Evolutionary conservation across 257 asterid species (phyloP).

Genomic region (Nicotiana sylvestris): DNA sequence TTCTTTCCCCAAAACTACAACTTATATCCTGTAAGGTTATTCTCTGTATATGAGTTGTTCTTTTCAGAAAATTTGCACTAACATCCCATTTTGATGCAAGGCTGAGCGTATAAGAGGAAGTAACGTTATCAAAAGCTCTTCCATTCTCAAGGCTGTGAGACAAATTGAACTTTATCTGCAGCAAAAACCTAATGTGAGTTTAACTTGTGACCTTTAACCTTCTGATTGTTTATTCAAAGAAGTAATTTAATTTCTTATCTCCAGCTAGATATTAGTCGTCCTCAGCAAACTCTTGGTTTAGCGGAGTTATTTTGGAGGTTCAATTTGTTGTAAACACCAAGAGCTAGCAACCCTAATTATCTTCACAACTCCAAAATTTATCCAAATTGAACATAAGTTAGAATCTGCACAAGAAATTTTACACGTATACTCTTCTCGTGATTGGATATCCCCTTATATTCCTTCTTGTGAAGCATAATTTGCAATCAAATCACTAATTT

Average conservation of each 20-base stretch:
- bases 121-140: neutral
- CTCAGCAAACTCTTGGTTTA: neutral
- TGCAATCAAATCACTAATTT: neutral
- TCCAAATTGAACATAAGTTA: neutral
- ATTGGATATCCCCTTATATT: neutral
- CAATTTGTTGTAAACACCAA: neutral
- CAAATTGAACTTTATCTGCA: conserved; percentile 20
- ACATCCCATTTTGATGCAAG: conserved; percentile 3
- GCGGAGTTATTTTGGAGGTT: neutral
- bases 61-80: neutral
- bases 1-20: conserved; percentile 29
- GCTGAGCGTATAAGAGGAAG: conserved; percentile 1
- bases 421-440: neutral
- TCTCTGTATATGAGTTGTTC: conserved; percentile 10
- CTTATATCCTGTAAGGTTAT: conserved; percentile 4
- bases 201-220: neutral
- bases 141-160: neutral
- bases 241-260: too few species aligned
- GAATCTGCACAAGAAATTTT: neutral
- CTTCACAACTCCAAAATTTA: neutral
- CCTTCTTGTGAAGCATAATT: neutral
- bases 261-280: neutral
- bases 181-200: conserved; percentile 30
- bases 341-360: neutral
- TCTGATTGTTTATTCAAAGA: neutral